Percentiles rank a stretch among this genome's conserved stretches.
These are phyloP conservation scores for Lecanicillium sp. DNA, from an alignment of 2,329 filamentous ascomycete species.

Conservation along the genomic window DNA sequence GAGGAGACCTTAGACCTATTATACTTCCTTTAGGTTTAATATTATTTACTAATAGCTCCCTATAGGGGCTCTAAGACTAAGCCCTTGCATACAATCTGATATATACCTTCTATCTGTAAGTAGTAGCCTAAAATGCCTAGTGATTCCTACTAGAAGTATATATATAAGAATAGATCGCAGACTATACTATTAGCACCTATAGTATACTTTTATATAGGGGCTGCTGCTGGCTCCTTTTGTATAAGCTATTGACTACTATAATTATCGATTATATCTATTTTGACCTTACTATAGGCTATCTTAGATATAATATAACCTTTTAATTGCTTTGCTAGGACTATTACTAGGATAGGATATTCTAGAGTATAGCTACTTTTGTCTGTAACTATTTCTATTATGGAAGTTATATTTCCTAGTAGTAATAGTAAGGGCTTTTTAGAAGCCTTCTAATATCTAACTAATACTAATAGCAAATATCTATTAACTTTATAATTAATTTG, in stretches of 20 bases:
- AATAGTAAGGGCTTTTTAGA: background rate
- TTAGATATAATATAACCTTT: background rate
- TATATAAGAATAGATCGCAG: background rate
- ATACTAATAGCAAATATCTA: conserved; percentile 7
- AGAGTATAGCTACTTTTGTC: background rate
- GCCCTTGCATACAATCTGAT: background rate
- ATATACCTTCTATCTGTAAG: no score
- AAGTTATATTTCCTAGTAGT: conserved; percentile 1
- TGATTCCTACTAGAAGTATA: background rate
- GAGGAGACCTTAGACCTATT: conserved; percentile 1
- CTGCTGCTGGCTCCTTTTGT: background rate
- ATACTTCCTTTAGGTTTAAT: background rate
- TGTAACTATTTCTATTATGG: background rate
- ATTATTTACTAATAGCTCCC: background rate
- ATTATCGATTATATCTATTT: conserved; percentile 1
- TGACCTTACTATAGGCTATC: background rate
- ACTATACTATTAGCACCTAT: background rate
- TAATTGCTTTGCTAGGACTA: background rate
- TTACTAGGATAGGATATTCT: background rate
- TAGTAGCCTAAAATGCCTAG: no score
- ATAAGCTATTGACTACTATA: background rate
- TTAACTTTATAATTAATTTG: conserved; percentile 9
- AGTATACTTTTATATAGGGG: conserved; percentile 1
- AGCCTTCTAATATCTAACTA: conserved; percentile 1
- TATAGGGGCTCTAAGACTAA: background rate